phyloP scores from a whole-genome alignment of 2,329 filamentous ascomycete genomes.

The Pseudopithomyces maydicus region DNA sequence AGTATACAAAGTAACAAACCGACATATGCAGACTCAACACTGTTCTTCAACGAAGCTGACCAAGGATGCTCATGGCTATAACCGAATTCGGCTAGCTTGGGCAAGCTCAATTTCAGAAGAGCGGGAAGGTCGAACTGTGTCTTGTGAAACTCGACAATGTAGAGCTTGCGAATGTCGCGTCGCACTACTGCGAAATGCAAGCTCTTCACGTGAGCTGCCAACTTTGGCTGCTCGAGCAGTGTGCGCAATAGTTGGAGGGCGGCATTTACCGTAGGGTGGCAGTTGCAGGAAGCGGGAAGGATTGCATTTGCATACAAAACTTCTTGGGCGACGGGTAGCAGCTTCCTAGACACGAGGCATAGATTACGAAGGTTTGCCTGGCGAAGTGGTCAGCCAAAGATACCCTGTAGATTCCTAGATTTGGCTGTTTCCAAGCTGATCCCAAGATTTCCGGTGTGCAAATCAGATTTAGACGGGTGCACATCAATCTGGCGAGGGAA shows the following conservation, averaged over 20 bases:
- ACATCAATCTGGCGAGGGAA: too few species aligned
- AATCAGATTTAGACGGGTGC: not conserved
- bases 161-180: conserved; percentile 17
- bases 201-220: conserved; percentile 22
- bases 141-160: conserved; percentile 15
- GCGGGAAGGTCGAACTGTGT: conserved; percentile 17
- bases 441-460: not conserved
- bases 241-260: conserved; percentile 27
- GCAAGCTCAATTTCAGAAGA: conserved; percentile 17
- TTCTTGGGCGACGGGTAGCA: conserved; percentile 24
- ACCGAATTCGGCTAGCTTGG: conserved; percentile 15
- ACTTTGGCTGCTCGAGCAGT: conserved; percentile 24
- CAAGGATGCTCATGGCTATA: conserved; percentile 19
- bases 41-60: conserved; percentile 22
- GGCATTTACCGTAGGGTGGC: conserved; percentile 22
- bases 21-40: conserved; percentile 29
- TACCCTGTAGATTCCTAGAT: not conserved
- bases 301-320: conserved; percentile 21
- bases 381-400: not conserved
- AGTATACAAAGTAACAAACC: conserved; percentile 24
- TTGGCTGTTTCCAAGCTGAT: too few species aligned
- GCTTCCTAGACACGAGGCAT: conserved; percentile 20
- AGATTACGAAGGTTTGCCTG: conserved; percentile 20
- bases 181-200: conserved; percentile 24
- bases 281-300: conserved; percentile 19